Evolutionary conservation across 257 asterid species (phyloP).

Genomic region (Cruciata laevipes): DNA sequence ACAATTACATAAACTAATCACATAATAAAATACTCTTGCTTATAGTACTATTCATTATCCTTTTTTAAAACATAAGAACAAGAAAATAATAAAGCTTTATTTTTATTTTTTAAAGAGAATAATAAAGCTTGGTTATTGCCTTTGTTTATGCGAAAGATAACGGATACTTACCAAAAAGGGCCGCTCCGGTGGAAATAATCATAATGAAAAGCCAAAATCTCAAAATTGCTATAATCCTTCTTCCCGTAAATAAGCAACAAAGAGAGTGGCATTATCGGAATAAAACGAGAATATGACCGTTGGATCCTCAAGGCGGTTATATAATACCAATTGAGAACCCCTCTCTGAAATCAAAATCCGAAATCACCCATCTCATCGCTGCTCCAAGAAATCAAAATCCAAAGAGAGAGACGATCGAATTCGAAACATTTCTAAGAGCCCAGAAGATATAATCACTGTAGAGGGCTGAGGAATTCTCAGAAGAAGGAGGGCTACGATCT

Average conservation of each 20-base stretch:
- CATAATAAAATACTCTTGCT: too few species aligned
- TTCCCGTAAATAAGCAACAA: slow-evolving; percentile 7
- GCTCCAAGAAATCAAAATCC: not conserved
- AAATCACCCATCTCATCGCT: not conserved
- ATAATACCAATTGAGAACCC: not conserved
- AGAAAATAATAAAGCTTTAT: too few species aligned
- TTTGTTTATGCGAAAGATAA: too few species aligned
- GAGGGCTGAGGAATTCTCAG: not conserved
- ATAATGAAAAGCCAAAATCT: not conserved
- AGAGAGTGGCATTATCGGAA: not conserved
- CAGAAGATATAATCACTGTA: not conserved
- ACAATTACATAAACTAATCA: too few species aligned
- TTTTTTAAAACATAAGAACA: too few species aligned
- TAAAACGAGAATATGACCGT: slow-evolving; percentile 24
- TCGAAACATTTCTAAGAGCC: not conserved
- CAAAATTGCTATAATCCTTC: not conserved
- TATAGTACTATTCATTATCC: not conserved
- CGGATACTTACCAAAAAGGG: not conserved
- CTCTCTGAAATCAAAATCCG: not conserved
- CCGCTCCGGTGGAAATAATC: not conserved
- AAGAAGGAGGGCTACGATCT: not conserved
- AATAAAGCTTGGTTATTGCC: too few species aligned
- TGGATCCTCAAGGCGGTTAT: slow-evolving; percentile 6
- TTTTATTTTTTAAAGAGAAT: too few species aligned
- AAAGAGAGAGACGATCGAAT: not conserved